Evolutionary conservation across 306 rosid genomes (phyloP), one percentile per base, ranked within the genome.

Genomic region (Cucurbita maxima): DNA sequence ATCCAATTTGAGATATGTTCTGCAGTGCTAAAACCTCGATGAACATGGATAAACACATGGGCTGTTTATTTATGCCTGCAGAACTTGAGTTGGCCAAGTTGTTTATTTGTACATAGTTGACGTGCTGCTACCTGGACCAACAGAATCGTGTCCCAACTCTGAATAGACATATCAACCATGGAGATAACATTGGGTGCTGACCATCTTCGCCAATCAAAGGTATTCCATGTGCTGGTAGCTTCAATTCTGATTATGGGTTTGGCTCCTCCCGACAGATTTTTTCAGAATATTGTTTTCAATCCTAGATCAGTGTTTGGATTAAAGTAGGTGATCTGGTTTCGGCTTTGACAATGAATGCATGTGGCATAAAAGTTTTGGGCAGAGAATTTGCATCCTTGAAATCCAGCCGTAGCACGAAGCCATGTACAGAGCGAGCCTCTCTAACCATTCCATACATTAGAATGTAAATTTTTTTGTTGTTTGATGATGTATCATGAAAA

Each of bases 361-460:
- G 74, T 75, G 82, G 74, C 81, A 71, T 59, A 70, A 55, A 51
- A 3, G 57, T 66, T 72, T 79, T 45, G 71, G 22, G 80, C 77
- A 64, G 25, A 77, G 86, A 83, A 82, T 77, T 79, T 79, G 82
- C 75, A 54, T 57, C 40, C 84, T 77, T 82, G 81, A 69, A 48
- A 58, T 70, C 74, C 59, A 70, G 74, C 83, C 40, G 58, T 73
- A 79, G 81, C 81, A 56, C 16, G 72, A 81, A 86, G 67, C 79
- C 83, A 58, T 92, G 98, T 90, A 92, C 88, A 92, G 75, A 87
- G 76, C 83, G 75, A 87, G 76, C 83, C 78, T 77, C 89, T 89
- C 86, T 66, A 79, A 88, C 87, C 78, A 82, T 54, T 73, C 76
- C 80, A 64, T 74, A 75, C 82, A 9, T 52, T 86, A 90, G 93